These are phyloP conservation scores for Xylaria grammica DNA, from an alignment of 495 filamentous ascomycete genomes.

Conservation along the genomic window DNA sequence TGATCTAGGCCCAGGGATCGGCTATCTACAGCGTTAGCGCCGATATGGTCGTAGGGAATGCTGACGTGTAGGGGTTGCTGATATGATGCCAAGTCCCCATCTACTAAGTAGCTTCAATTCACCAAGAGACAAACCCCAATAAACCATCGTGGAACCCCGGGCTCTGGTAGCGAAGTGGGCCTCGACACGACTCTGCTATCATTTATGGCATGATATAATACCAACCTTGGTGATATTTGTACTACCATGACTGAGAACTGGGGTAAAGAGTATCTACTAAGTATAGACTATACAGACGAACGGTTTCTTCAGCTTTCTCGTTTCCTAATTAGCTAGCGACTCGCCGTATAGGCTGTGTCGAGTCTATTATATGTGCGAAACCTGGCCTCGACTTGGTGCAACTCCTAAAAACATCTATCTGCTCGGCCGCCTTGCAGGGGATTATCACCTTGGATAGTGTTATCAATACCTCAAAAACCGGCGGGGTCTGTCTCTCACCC, in stretches of 20 bases:
- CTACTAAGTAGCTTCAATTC: no score
- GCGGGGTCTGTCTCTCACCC: background rate
- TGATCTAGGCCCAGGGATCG: no score
- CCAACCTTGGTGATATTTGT: background rate
- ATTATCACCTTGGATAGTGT: background rate
- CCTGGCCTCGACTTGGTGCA: background rate
- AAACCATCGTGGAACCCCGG: background rate
- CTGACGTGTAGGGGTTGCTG: no score
- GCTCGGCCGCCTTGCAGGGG: background rate
- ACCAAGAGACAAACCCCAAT: constrained; percentile 2
- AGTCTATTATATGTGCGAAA: background rate
- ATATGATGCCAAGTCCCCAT: no score
- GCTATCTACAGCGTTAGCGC: no score
- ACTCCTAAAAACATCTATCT: background rate
- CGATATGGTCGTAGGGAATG: no score
- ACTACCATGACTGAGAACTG: no score
- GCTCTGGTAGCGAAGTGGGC: constrained; percentile 2
- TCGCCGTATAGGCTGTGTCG: background rate
- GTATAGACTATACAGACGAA: constrained; percentile 3
- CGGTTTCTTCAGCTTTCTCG: background rate
- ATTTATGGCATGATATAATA: background rate
- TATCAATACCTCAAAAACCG: background rate
- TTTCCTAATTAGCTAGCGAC: background rate
- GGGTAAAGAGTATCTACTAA: no score
- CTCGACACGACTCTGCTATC: constrained; percentile 5